Evolutionary conservation across 1,139 yeast species (phyloP).

Genomic region (Candida frijolesensis): DNA sequence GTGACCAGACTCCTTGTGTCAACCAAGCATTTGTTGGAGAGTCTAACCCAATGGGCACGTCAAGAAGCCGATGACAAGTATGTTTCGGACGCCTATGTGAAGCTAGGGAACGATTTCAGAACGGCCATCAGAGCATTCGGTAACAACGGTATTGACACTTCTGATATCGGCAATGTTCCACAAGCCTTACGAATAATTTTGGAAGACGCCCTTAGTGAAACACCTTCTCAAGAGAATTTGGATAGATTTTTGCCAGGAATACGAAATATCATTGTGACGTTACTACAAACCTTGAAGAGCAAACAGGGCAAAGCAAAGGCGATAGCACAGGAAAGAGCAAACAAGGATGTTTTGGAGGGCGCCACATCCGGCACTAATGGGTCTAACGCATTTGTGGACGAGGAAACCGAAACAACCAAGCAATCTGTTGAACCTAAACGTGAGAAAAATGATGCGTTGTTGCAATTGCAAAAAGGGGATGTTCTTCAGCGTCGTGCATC

Average conservation of each 20-base stretch:
- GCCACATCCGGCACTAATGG: not conserved
- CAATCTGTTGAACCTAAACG: not conserved
- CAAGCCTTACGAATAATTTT: conserved; percentile 62
- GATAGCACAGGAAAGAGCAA: conserved; percentile 27
- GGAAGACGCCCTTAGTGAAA: conserved; percentile 84
- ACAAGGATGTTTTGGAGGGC: not conserved
- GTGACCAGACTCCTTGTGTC: conserved; percentile 84
- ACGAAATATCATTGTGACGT: conserved; percentile 80
- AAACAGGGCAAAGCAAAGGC: conserved; percentile 65
- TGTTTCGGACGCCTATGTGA: conserved; percentile 91
- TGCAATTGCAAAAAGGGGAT: conserved; percentile 78
- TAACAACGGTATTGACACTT: conserved; percentile 42
- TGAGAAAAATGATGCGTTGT: conserved; percentile 53
- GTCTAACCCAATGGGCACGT: conserved; percentile 90
- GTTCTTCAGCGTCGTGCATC: conserved; percentile 90
- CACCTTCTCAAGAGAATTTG: conserved; percentile 81
- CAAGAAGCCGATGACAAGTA: conserved; percentile 75
- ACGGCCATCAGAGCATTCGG: conserved; percentile 66
- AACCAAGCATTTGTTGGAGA: conserved; percentile 82
- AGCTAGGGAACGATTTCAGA: conserved; percentile 90
- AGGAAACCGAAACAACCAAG: not conserved
- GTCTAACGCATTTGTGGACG: not conserved
- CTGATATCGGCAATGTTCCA: conserved; percentile 47
- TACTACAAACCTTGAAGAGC: conserved; percentile 76
- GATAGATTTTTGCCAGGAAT: conserved; percentile 84